A percentile compares a stretch with the other conserved stretches of the same genome.
Evolutionary conservation across 768 basidiomycete species (phyloP).

Genomic region (Mycena alexandri): DNA sequence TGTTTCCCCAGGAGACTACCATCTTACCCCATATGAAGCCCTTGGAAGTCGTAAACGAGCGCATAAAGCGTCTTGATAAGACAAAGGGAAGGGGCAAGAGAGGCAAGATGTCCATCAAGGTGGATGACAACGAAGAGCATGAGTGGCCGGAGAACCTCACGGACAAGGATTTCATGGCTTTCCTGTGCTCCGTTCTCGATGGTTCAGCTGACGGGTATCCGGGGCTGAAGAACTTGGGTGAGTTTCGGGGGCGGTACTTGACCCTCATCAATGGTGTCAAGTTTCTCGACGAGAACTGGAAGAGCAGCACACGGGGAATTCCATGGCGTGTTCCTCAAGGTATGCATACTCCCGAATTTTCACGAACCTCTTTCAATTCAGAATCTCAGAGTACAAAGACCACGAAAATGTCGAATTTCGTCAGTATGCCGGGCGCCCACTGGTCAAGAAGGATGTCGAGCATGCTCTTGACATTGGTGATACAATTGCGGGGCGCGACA

Average conservation of each 20-base stretch:
- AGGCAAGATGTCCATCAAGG: not conserved
- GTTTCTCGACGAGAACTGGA: not conserved
- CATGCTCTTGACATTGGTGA: not conserved
- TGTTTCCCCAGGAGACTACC: no score
- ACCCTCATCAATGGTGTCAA: not conserved
- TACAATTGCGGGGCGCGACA: not conserved
- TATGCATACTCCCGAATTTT: not conserved
- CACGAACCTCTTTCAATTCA: not conserved
- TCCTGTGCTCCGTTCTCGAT: not conserved
- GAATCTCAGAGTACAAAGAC: not conserved
- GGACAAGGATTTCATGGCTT: not conserved
- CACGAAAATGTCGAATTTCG: not conserved
- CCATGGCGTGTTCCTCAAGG: not conserved
- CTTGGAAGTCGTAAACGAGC: no score
- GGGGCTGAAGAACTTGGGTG: not conserved
- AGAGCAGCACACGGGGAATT: not conserved
- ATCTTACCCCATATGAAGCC: no score
- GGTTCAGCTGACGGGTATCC: not conserved
- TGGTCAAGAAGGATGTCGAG: not conserved
- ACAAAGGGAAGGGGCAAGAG: not conserved
- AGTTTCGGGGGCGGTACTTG: not conserved
- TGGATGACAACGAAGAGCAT: not conserved
- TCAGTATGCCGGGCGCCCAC: not conserved
- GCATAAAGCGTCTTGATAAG: not conserved
- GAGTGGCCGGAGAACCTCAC: not conserved